phyloP scores from a whole-genome alignment of 805 yeast species.

The Candida vartiovaarae region DNA sequence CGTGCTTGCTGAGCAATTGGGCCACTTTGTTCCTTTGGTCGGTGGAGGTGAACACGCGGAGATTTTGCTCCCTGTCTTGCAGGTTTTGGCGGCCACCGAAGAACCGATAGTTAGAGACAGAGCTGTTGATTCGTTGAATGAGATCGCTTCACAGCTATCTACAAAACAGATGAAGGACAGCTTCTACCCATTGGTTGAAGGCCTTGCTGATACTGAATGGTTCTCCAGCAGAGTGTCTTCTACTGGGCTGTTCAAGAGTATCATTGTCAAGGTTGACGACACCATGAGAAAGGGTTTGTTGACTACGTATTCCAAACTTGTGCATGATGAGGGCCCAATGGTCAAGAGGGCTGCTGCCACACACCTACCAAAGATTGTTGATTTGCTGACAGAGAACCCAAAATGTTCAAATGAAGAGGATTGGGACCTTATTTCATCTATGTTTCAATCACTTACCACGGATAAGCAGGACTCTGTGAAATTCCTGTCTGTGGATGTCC shows the following conservation, averaged over 20 bases:
- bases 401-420: conserved; percentile 46
- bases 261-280: conserved; percentile 51
- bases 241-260: conserved; percentile 77
- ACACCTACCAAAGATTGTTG: conserved; percentile 68
- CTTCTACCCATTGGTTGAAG: conserved; percentile 70
- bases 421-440: conserved; percentile 71
- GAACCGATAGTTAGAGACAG: conserved; percentile 95
- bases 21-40: conserved; percentile 77
- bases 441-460: conserved; percentile 69
- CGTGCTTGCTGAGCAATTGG: conserved; percentile 85
- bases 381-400: conserved; percentile 44
- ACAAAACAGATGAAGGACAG: conserved; percentile 56
- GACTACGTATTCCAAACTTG: conserved; percentile 58
- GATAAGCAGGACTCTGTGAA: conserved; percentile 96
- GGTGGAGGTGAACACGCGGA: conserved; percentile 74
- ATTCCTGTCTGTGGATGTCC: conserved; percentile 79
- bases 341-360: conserved; percentile 93
- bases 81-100: conserved; percentile 83
- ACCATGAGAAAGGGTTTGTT: conserved; percentile 54
- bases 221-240: conserved; percentile 87
- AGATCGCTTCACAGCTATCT: conserved; percentile 56
- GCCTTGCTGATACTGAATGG: conserved; percentile 87
- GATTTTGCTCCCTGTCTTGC: conserved; percentile 53
- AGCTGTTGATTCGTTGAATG: conserved; percentile 81
- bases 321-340: conserved; percentile 94